Percentiles rank a stretch among this genome's conserved stretches.
Evolutionary conservation across 371 early-diverging fungal genomes (phyloP).

Genomic region (Thermomucor indicae-seudaticae): DNA sequence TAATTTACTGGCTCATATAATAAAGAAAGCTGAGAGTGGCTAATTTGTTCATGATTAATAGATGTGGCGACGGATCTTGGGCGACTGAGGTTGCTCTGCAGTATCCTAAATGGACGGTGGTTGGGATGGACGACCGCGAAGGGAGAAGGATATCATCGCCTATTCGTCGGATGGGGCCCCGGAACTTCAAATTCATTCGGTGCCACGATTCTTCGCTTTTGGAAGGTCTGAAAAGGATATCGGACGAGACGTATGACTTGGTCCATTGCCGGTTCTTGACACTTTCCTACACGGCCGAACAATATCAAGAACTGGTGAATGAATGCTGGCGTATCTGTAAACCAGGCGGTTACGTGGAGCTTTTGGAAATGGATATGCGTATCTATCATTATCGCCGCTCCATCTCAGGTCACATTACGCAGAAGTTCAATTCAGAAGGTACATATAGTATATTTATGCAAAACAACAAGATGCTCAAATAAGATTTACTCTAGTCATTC

Average conservation of each 20-base stretch:
- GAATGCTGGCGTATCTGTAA: slow-evolving; percentile 37
- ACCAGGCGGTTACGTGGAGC: slow-evolving; percentile 31
- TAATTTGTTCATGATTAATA: slow-evolving; percentile 5
- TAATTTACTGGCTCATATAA: too few relatives aligned
- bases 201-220: slow-evolving; percentile 18
- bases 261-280: slow-evolving; percentile 28
- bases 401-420: slow-evolving; percentile 13
- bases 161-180: slow-evolving; percentile 9
- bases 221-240: slow-evolving; percentile 20
- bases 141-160: slow-evolving; percentile 17
- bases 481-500: slow-evolving; percentile 13
- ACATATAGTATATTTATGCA: background rate
- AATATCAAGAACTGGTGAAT: slow-evolving; percentile 23
- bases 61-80: slow-evolving; percentile 42
- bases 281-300: slow-evolving; percentile 16
- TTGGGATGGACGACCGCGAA: slow-evolving; percentile 28
- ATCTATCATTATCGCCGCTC: slow-evolving; percentile 29
- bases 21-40: too few relatives aligned
- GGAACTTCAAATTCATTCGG: slow-evolving; percentile 24
- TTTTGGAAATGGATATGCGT: slow-evolving; percentile 36
- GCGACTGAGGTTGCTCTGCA: slow-evolving; percentile 25
- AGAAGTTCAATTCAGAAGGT: slow-evolving; percentile 36
- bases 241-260: slow-evolving; percentile 29
- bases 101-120: slow-evolving; percentile 29
- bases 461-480: background rate